phyloP scores from a whole-genome alignment of 2,329 filamentous ascomycete genomes.

The Apiospora phragmitis region DNA sequence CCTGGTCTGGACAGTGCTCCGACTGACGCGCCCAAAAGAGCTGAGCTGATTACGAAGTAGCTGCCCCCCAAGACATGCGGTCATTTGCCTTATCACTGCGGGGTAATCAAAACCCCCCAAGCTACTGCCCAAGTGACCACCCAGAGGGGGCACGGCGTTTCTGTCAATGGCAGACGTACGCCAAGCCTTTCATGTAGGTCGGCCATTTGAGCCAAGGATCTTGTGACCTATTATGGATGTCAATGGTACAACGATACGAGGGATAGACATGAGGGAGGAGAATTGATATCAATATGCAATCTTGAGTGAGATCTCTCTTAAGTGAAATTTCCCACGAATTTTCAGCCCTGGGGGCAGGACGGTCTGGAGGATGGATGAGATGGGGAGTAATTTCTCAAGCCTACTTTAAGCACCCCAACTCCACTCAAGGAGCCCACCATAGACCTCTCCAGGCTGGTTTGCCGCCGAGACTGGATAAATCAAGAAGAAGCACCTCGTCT shows the following conservation, averaged over 20 bases:
- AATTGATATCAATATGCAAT: background rate
- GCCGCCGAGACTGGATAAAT: too few relatives aligned
- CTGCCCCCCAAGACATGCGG: background rate
- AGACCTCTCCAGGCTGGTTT: background rate
- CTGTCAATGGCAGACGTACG: background rate
- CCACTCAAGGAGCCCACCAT: background rate
- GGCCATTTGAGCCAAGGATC: background rate
- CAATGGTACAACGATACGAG: background rate
- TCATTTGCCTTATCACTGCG: conserved; percentile 4
- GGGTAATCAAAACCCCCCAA: background rate
- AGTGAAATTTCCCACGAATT: background rate
- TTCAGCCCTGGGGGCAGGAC: background rate
- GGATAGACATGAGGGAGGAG: background rate
- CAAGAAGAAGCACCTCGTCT: too few relatives aligned
- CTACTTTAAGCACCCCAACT: background rate
- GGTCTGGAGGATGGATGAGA: background rate
- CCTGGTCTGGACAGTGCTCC: background rate
- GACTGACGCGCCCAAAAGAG: background rate
- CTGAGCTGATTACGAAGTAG: conserved; percentile 3
- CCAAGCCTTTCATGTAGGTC: background rate
- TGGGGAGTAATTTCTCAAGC: background rate
- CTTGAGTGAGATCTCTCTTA: too few relatives aligned
- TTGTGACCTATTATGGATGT: background rate
- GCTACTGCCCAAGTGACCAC: background rate
- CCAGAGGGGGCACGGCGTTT: background rate